Conservation (phyloP, 2,329 filamentous ascomycete genomes). For the Ceratocystis ficicola region DNA sequence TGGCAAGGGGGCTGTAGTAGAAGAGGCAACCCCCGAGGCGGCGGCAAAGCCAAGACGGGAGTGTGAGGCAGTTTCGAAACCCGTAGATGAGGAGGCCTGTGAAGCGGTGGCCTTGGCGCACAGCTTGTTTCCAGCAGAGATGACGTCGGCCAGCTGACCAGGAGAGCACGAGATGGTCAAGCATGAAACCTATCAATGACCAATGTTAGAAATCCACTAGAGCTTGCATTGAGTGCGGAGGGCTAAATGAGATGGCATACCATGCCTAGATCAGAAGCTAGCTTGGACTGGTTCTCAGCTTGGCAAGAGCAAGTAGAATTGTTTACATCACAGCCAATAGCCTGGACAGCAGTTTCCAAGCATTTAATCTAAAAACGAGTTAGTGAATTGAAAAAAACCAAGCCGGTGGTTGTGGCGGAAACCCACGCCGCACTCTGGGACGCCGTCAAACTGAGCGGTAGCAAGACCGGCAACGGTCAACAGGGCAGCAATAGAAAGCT, state of each 20-base stretch:
- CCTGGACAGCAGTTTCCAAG: constrained; percentile 29
- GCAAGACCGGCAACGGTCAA: constrained; percentile 28
- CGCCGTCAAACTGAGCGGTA: constrained; percentile 31
- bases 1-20: neutral
- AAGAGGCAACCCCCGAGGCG: constrained; percentile 14
- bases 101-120: constrained; percentile 27
- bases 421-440: constrained; percentile 35
- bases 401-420: neutral
- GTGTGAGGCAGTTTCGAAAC: neutral
- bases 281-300: constrained; percentile 28
- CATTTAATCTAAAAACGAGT: constrained; percentile 27
- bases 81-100: constrained; percentile 14
- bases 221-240: neutral
- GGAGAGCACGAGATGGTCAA: constrained; percentile 29
- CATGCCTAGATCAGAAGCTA: constrained; percentile 24
- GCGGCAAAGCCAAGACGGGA: constrained; percentile 14
- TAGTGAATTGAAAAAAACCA: constrained; percentile 5
- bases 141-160: constrained; percentile 28
- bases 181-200: constrained; percentile 25
- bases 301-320: constrained; percentile 34
- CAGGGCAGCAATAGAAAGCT: constrained; percentile 28
- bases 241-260: constrained; percentile 23
- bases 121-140: constrained; percentile 27
- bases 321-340: constrained; percentile 30
- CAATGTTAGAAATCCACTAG: neutral